These are phyloP conservation scores for Sugiyamaella boreocaroliniensis DNA, from an alignment of 805 yeast species.

Conservation along the genomic window DNA sequence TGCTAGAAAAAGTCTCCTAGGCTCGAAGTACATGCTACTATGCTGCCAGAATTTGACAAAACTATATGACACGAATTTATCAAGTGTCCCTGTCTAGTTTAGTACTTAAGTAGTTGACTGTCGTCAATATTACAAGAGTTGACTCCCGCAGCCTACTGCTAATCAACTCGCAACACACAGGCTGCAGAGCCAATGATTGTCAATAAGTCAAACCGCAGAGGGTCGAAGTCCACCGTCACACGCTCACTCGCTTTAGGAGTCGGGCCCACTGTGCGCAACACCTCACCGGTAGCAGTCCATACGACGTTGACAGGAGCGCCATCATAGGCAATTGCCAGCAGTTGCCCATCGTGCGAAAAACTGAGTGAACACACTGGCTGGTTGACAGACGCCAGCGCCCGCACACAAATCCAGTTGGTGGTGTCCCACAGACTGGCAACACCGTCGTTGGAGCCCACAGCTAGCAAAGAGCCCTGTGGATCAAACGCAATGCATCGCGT, in stretches of 20 bases:
- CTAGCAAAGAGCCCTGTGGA: slow-evolving; percentile 45
- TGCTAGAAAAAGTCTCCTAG: no score
- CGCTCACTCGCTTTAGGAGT: slow-evolving; percentile 20
- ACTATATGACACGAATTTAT: no score
- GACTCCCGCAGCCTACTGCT: no score
- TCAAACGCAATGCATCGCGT: slow-evolving; percentile 44
- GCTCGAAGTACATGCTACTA: no score
- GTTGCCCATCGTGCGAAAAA: slow-evolving; percentile 41
- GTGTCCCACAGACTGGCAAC: slow-evolving; percentile 46
- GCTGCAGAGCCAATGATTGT: not conserved
- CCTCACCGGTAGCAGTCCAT: slow-evolving; percentile 29
- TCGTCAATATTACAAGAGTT: no score
- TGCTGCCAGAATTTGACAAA: no score
- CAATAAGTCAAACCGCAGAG: slow-evolving; percentile 13
- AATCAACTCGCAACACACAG: not conserved
- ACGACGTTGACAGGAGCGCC: slow-evolving; percentile 37
- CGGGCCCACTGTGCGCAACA: slow-evolving; percentile 16
- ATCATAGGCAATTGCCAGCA: slow-evolving; percentile 41
- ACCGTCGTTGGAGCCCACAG: slow-evolving; percentile 55
- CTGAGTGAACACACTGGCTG: slow-evolving; percentile 39
- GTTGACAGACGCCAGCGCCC: slow-evolving; percentile 32
- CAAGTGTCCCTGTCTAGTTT: no score
- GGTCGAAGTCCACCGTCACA: slow-evolving; percentile 32
- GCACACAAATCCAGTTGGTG: slow-evolving; percentile 33
- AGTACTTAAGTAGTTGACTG: no score